A percentile compares a stretch with the other conserved stretches of the same genome.
Evolutionary conservation across 2,329 filamentous ascomycete genomes (phyloP).

Genomic region (Sporothrix brasiliensis): DNA sequence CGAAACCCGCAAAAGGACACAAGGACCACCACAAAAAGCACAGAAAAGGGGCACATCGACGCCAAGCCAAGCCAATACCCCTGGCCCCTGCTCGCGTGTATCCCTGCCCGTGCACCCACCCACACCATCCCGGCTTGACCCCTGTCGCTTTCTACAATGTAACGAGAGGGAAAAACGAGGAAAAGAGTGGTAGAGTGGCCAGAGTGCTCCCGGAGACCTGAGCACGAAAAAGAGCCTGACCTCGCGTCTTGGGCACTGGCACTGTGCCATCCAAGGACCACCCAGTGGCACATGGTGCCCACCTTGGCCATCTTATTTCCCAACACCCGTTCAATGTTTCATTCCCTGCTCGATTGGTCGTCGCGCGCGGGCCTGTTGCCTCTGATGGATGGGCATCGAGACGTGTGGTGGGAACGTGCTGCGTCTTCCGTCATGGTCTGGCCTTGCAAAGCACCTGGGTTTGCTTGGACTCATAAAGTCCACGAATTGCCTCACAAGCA

Average conservation of each 20-base stretch:
- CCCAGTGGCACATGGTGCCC: background rate
- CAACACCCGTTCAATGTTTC: constrained; percentile 29
- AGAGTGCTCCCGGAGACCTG: background rate
- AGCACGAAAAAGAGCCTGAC: constrained; percentile 27
- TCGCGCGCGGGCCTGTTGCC: constrained; percentile 8
- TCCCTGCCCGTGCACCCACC: constrained; percentile 28
- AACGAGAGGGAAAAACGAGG: background rate
- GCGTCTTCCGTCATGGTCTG: too few species aligned
- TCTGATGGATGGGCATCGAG: background rate
- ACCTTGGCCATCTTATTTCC: constrained; percentile 33
- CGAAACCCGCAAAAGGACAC: background rate
- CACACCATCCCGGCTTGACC: constrained; percentile 17
- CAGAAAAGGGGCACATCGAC: constrained; percentile 27
- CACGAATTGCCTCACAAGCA: background rate
- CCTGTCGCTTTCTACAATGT: background rate
- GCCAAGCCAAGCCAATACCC: constrained; percentile 15
- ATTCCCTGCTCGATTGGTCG: constrained; percentile 20
- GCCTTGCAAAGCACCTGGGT: too few species aligned
- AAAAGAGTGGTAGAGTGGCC: background rate
- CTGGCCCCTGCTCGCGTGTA: constrained; percentile 17
- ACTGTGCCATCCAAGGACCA: background rate
- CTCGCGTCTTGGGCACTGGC: constrained; percentile 9
- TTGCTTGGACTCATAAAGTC: background rate
- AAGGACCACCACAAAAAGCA: background rate
- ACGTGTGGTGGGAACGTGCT: background rate